Evolutionary conservation across 2,329 filamentous ascomycete species (phyloP), one percentile per base, ranked within the genome.

Genomic region (Amauroascus niger): DNA sequence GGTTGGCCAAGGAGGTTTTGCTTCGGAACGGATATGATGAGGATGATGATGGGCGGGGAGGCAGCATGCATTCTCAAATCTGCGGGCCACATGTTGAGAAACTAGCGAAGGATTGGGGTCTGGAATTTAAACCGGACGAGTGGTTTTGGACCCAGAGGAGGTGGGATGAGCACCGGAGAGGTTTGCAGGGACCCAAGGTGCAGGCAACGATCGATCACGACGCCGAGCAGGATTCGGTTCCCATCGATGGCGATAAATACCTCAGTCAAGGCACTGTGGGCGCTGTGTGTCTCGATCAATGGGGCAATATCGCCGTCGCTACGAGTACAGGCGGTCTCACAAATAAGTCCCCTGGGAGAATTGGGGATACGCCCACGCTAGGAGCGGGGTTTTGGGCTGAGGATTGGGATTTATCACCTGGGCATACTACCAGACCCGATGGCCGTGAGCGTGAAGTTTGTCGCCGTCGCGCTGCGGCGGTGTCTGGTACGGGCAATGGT

Each of bases 301-400:
- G 82, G 39, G 88, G 88, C 0, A 80, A 85, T 2, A 68, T 94
- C 2, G 89, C 86, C 52, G 76, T 76, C 44, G 80, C 80, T 2
- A 83, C 80, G 0, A 80, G 77, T 33, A 83, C 80, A 0, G 89
- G 89, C 4, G 89, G 89, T 0, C 67, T 95, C 67, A 95, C 89
- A 20, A 95, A 95, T 67, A 95, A 95, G 72, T 71, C 91, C 52
- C 86, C 87, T 0, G 89, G 88, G 0, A 76, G 89, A 18, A 84
- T 95, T 58, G 89, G 89, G 0, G 89, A 95, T 65, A 95, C 89
- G 9, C 88, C 89, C 0, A 85, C 84, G 0, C 73, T 89, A 0
- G 89, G 89, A 0, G 86, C 88, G 0, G 89, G 89, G 0, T 95
- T 89, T 68, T 95, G 88, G 88, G 88, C 89, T 0, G 89, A 94